phyloP scores from a whole-genome alignment of 2,329 filamentous ascomycete genomes.

The Magnaporthiopsis incrustans region DNA sequence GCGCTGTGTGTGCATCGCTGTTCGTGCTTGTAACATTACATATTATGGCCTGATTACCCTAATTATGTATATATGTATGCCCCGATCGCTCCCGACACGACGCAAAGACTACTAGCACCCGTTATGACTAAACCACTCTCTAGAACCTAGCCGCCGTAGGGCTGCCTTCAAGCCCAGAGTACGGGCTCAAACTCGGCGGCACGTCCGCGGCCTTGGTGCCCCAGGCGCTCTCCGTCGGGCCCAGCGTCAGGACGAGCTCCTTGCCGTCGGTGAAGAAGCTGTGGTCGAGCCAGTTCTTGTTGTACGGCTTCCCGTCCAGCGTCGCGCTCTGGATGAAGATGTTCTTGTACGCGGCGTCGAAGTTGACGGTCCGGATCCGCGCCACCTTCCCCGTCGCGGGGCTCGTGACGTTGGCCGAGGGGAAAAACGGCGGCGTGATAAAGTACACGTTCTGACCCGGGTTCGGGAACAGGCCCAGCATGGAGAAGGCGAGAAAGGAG shows the following conservation, averaged over 20 bases:
- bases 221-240: slow-evolving; percentile 54
- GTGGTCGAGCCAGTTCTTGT: slow-evolving; percentile 60
- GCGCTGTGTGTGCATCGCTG: too few relatives aligned
- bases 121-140: too few relatives aligned
- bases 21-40: too few relatives aligned
- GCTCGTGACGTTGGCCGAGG: slow-evolving; percentile 48
- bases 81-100: too few relatives aligned
- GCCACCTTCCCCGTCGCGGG: slow-evolving; percentile 52
- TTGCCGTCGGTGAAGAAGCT: slow-evolving; percentile 59
- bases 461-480: slow-evolving; percentile 65
- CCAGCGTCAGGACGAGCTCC: slow-evolving; percentile 54
- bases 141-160: too few relatives aligned
- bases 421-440: slow-evolving; percentile 62
- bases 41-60: too few relatives aligned
- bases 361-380: slow-evolving; percentile 51
- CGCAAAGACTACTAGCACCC: too few relatives aligned
- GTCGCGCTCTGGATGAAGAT: slow-evolving; percentile 61
- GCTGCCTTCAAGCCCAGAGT: slow-evolving; percentile 22
- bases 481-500: slow-evolving; percentile 54
- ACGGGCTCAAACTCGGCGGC: slow-evolving; percentile 48
- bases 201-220: slow-evolving; percentile 51
- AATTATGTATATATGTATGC: too few relatives aligned
- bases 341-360: slow-evolving; percentile 46
- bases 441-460: slow-evolving; percentile 63
- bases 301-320: slow-evolving; percentile 51